Base-by-base conservation (phyloP, 2,329 filamentous ascomycete genomes). In the Nannizzia gypsea region DNA sequence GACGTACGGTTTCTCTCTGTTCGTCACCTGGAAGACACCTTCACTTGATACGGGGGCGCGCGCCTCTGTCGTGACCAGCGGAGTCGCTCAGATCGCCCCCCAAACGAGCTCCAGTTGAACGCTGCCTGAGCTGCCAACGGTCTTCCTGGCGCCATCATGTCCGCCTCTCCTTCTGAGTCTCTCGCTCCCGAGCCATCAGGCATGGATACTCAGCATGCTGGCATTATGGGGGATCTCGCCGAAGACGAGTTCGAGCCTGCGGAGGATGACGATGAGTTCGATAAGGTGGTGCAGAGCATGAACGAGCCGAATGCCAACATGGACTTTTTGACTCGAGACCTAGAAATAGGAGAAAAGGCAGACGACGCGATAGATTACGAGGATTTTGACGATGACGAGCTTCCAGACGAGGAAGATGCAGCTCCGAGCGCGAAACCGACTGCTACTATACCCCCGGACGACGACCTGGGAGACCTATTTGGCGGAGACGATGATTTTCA, bases 331-430 rank as follows among this genome's bases (percentile, higher is more conserved):
- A 64, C 66, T 42, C 67, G 74, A 62, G 74, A 75, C 9, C 61
- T 76, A 26, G 73, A 76, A 26, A 70, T 72, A 8, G 81, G 80
- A 20, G 87, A 90, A 71, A 99, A 99, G 73, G 92, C 90, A 59
- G 90, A 90, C 62, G 89, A 97, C 74, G 93, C 93, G 44, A 77
- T 93, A 63, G 93, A 99, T 70, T 99, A 81, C 67, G 90, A 89
- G 70, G 89, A 96, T 69, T 91, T 97, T 63, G 87, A 87, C 65
- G 90, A 97, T 70, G 90, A 95, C 69, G 91, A 96, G 64, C 80
- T 96, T 6, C 87, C 90, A 9, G 89, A 93, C 5, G 89, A 93
- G 42, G 78, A 79, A 65, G 56, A 66, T 42, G 48, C 55, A 17
- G 24, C 61, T 22, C 40, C 61, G 15, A 59, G 54, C n/a, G 63